Evolutionary conservation across 805 yeast species (phyloP).

Genomic region (Diddensiella caesifluorescens): DNA sequence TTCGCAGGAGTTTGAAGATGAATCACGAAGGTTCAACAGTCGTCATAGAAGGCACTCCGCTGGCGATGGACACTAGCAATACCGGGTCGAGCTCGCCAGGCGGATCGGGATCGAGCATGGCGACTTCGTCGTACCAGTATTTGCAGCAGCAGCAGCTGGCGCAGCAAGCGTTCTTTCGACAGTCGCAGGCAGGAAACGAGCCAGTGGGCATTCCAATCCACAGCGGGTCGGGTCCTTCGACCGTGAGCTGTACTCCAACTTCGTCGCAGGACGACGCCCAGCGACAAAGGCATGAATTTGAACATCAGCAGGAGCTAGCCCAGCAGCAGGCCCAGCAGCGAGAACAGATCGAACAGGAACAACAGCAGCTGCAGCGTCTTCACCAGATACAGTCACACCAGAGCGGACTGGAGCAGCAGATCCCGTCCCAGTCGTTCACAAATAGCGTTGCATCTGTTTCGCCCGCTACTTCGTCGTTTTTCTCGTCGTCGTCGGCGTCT

Average conservation of each 20-base stretch:
- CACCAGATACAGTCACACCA: conserved; percentile 9
- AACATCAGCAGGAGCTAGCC: conserved; percentile 4
- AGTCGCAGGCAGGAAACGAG: conserved; percentile 10
- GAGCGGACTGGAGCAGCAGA: conserved; percentile 13
- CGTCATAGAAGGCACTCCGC: conserved; percentile 3
- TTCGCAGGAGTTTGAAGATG: background rate
- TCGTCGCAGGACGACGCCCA: background rate
- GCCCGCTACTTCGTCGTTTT: conserved; percentile 23
- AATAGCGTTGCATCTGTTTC: conserved; percentile 5
- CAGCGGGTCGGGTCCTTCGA: conserved; percentile 2
- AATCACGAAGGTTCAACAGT: background rate
- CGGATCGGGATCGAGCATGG: background rate
- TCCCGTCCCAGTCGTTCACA: conserved; percentile 4
- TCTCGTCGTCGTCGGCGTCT: conserved; percentile 27
- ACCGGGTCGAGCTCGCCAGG: background rate
- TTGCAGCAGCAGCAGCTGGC: conserved; percentile 21
- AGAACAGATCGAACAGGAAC: conserved; percentile 12
- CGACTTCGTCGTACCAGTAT: conserved; percentile 12
- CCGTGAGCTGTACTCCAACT: conserved; percentile 1
- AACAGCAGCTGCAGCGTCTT: conserved; percentile 8
- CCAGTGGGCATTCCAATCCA: conserved; percentile 18
- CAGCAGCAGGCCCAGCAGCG: conserved; percentile 4
- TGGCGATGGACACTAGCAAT: background rate
- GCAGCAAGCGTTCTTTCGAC: conserved; percentile 17
- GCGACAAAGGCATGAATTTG: too few relatives aligned